Percentiles rank a stretch among this genome's conserved stretches.
phyloP scores from a whole-genome alignment of 352 stramenopile species.

The Phytophthora niederhauseri region DNA sequence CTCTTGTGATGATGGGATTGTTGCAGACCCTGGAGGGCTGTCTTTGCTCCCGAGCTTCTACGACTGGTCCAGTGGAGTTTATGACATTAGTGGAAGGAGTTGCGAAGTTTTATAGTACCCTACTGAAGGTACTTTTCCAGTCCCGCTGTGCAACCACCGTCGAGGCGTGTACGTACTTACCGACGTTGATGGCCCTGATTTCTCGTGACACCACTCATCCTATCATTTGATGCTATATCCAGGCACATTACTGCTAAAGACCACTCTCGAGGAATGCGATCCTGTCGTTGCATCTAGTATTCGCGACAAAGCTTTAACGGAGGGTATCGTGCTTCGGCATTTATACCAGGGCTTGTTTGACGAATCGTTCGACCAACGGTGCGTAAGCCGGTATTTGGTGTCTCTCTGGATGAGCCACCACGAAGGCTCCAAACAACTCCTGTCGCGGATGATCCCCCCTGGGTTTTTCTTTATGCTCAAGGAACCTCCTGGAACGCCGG shows the following conservation, averaged over 20 bases:
- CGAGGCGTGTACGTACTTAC: conserved; percentile 67
- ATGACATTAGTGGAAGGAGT: conserved; percentile 63
- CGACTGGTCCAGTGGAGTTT: conserved; percentile 79
- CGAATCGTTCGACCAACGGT: conserved; percentile 91
- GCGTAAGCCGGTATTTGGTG: conserved; percentile 95
- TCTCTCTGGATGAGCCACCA: conserved; percentile 95
- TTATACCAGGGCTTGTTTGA: conserved; percentile 95
- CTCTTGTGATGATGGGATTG: conserved; percentile 92
- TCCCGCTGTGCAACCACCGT: conserved; percentile 89
- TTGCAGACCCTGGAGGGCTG: conserved; percentile 92
- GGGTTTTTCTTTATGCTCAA: conserved; percentile 92
- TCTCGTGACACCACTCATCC: neutral
- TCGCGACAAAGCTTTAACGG: conserved; percentile 91
- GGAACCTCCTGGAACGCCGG: conserved; percentile 77
- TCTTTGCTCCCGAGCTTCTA: conserved; percentile 89
- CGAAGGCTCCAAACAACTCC: conserved; percentile 85
- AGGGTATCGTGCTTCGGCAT: conserved; percentile 93
- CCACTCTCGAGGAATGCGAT: conserved; percentile 90
- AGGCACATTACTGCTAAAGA: conserved; percentile 92
- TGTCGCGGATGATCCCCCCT: conserved; percentile 90
- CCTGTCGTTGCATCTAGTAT: conserved; percentile 83
- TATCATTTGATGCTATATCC: conserved; percentile 19
- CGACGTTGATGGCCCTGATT: neutral
- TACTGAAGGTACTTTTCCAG: conserved; percentile 91
- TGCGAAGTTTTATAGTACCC: conserved; percentile 77